Evolutionary conservation across 257 asterid genomes (phyloP).

Genomic region (Avicennia marina): DNA sequence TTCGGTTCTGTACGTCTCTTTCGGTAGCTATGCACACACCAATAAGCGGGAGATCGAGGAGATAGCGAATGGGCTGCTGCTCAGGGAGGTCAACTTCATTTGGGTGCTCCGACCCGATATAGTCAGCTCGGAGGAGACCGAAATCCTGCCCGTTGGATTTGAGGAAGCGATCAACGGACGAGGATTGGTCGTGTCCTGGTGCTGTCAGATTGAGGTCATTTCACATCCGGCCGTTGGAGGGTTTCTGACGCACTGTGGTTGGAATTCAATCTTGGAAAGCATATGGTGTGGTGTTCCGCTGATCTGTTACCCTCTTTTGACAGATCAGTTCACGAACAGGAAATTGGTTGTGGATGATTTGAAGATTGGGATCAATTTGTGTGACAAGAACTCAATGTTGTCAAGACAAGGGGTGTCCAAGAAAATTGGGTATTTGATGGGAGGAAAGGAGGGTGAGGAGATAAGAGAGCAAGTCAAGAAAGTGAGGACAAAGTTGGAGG

Average conservation of each 20-base stretch:
- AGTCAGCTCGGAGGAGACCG: neutral
- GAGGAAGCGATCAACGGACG: conserved; percentile 11
- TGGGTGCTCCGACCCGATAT: conserved; percentile 5
- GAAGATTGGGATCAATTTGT: conserved; percentile 30
- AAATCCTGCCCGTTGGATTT: conserved; percentile 28
- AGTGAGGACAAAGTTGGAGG: neutral
- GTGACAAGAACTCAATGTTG: conserved; percentile 4
- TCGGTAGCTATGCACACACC: neutral
- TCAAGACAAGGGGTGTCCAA: conserved; percentile 8
- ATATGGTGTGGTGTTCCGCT: conserved; percentile 24
- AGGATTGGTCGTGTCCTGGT: conserved; percentile 41
- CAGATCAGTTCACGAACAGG: conserved; percentile 27
- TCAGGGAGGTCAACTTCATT: neutral
- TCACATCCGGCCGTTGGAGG: conserved; percentile 34
- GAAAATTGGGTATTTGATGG: conserved; percentile 9
- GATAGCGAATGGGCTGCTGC: neutral
- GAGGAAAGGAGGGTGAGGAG: neutral
- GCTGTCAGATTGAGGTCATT: conserved; percentile 32
- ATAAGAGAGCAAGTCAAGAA: neutral
- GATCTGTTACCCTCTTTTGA: conserved; percentile 22
- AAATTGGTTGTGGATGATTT: conserved; percentile 30
- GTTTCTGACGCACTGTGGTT: conserved; percentile 29
- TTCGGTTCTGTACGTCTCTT: conserved; percentile 13
- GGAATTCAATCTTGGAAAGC: conserved; percentile 33
- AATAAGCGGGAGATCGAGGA: neutral